Conservation (phyloP, 352 stramenopile genomes). For the Globisporangium alternatum region DNA sequence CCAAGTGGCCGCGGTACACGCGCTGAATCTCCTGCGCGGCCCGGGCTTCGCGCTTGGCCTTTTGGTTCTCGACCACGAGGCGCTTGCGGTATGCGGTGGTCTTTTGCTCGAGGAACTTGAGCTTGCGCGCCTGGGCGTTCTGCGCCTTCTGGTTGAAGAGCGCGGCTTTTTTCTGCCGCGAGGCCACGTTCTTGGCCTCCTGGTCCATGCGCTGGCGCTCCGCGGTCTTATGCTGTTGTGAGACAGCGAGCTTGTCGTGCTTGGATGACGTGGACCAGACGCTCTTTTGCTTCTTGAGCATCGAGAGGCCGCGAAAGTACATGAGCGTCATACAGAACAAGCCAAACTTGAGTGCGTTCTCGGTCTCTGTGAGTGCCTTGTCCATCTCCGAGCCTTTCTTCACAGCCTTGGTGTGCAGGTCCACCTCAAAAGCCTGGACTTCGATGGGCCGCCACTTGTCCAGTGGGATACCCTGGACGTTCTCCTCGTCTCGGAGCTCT, state of each 20-base stretch:
- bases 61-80: conserved; percentile 60
- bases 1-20: conserved; percentile 73
- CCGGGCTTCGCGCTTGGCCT: conserved; percentile 50
- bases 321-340: conserved; percentile 96
- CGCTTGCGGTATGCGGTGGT: conserved; percentile 53
- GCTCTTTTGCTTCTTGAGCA: conserved; percentile 84
- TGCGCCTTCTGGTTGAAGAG: conserved; percentile 62
- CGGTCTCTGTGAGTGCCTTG: conserved; percentile 77
- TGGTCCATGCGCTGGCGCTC: conserved; percentile 55
- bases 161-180: conserved; percentile 33
- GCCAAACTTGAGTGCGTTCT: conserved; percentile 94
- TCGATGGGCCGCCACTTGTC: conserved; percentile 81
- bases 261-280: conserved; percentile 58
- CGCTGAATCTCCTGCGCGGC: conserved; percentile 67
- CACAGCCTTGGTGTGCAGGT: conserved; percentile 57
- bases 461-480: conserved; percentile 44
- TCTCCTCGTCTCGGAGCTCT: conserved; percentile 33
- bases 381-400: conserved; percentile 63
- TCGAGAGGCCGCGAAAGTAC: conserved; percentile 92
- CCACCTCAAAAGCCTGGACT: conserved; percentile 49
- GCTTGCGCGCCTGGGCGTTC: conserved; percentile 51
- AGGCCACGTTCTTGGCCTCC: conserved; percentile 40
- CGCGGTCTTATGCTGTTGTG: conserved; percentile 22
- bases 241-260: neutral
- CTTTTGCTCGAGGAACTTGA: conserved; percentile 67